Evolutionary conservation across 1,139 yeast genomes (phyloP).

Genomic region (Geotrichum reessii): DNA sequence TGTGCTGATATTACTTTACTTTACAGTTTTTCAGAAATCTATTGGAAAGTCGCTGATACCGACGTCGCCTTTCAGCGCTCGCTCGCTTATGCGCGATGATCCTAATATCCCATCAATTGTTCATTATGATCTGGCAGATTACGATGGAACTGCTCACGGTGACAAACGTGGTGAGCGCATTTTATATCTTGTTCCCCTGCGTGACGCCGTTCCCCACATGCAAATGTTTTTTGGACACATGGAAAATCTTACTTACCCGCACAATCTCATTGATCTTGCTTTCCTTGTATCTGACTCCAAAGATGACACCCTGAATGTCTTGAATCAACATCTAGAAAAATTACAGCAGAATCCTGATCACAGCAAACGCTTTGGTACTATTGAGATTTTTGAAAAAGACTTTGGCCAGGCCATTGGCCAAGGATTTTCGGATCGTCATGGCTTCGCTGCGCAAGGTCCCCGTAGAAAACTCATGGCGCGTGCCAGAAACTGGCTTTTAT

Average conservation of each 20-base stretch:
- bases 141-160: conserved; percentile 49
- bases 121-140: conserved; percentile 50
- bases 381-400: conserved; percentile 56
- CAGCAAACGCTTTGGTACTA: conserved; percentile 52
- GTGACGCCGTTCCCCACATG: conserved; percentile 65
- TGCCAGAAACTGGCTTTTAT: conserved; percentile 64
- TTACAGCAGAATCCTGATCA: conserved; percentile 53
- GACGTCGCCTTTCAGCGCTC: conserved; percentile 3
- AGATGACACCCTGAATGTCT: conserved; percentile 56
- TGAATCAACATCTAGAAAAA: conserved; percentile 42
- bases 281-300: conserved; percentile 61
- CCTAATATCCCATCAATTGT: conserved; percentile 41
- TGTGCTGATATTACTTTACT: conserved; percentile 3
- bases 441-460: conserved; percentile 70
- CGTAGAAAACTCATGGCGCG: conserved; percentile 68
- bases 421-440: conserved; percentile 78
- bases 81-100: conserved; percentile 25
- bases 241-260: conserved; percentile 58
- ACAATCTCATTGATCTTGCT: conserved; percentile 57
- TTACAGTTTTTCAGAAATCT: neutral
- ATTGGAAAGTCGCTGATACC: neutral
- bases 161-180: conserved; percentile 56
- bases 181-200: conserved; percentile 58
- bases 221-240: conserved; percentile 61
- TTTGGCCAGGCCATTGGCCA: conserved; percentile 69